phyloP scores from a whole-genome alignment of 306 rosid species.

The Quercus rubra region DNA sequence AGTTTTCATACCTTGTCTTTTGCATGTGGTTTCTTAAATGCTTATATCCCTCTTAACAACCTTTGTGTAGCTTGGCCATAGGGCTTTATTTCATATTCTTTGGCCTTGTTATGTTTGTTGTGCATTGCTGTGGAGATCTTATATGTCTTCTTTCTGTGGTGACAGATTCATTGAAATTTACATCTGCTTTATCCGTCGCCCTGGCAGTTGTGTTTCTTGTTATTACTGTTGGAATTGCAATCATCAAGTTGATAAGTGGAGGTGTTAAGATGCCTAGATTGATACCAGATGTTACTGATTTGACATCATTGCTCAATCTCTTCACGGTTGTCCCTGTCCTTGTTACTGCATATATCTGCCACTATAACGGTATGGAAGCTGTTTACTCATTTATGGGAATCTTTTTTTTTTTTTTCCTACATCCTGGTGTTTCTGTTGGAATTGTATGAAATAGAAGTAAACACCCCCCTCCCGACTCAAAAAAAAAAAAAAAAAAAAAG shows the following conservation, averaged over 20 bases:
- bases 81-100: background rate
- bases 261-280: conserved; percentile 75
- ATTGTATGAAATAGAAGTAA: background rate
- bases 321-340: conserved; percentile 82
- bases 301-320: conserved; percentile 48
- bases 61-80: conserved; percentile 5
- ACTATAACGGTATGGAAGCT: conserved; percentile 64
- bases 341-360: conserved; percentile 82
- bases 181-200: conserved; percentile 80
- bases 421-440: conserved; percentile 6
- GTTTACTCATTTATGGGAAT: conserved; percentile 6
- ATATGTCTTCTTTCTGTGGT: conserved; percentile 18
- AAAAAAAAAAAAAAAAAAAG: background rate
- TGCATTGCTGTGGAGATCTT: conserved; percentile 12
- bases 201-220: conserved; percentile 81
- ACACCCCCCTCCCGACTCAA: background rate
- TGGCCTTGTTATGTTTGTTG: background rate
- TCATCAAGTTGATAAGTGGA: conserved; percentile 63
- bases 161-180: conserved; percentile 90
- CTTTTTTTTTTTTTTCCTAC: background rate
- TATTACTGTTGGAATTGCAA: conserved; percentile 76
- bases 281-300: conserved; percentile 59
- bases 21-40: background rate
- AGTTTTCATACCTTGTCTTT: background rate
- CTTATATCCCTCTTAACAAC: background rate